Evolutionary conservation across 805 yeast genomes (phyloP).

Genomic region (Aciculoconidium aculeatum): DNA sequence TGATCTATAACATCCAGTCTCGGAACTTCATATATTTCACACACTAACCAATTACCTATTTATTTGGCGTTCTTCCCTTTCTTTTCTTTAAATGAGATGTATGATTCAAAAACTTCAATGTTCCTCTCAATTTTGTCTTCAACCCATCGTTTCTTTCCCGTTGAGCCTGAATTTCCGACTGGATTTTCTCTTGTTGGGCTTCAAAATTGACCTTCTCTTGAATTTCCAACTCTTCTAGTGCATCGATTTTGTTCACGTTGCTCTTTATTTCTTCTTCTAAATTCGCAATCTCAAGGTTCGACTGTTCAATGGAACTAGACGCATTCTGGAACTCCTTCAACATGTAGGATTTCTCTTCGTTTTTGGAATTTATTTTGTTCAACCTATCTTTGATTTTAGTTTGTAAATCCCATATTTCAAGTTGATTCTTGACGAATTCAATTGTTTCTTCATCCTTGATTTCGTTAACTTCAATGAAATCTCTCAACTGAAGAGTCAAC

Average conservation of each 20-base stretch:
- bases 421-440: constrained; percentile 31
- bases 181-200: constrained; percentile 14
- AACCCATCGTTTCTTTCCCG: constrained; percentile 18
- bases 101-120: constrained; percentile 30
- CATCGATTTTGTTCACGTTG: constrained; percentile 15
- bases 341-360: constrained; percentile 63
- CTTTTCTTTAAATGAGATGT: constrained; percentile 38
- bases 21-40: too few species aligned
- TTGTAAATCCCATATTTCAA: constrained; percentile 40
- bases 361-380: constrained; percentile 40
- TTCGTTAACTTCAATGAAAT: constrained; percentile 7
- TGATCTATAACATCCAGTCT: too few species aligned
- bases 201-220: constrained; percentile 15
- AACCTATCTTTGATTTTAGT: constrained; percentile 39
- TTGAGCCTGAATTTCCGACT: constrained; percentile 19
- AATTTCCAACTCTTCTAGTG: constrained; percentile 7
- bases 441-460: constrained; percentile 11
- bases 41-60: constrained; percentile 1
- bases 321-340: constrained; percentile 53
- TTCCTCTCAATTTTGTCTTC: constrained; percentile 23
- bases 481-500: constrained; percentile 8
- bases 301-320: constrained; percentile 40
- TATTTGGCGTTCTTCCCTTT: constrained; percentile 24
- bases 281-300: constrained; percentile 25
- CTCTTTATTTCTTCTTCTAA: constrained; percentile 14